phyloP scores from a whole-genome alignment of 257 asterid genomes.

The Primulina tabacum region DNA sequence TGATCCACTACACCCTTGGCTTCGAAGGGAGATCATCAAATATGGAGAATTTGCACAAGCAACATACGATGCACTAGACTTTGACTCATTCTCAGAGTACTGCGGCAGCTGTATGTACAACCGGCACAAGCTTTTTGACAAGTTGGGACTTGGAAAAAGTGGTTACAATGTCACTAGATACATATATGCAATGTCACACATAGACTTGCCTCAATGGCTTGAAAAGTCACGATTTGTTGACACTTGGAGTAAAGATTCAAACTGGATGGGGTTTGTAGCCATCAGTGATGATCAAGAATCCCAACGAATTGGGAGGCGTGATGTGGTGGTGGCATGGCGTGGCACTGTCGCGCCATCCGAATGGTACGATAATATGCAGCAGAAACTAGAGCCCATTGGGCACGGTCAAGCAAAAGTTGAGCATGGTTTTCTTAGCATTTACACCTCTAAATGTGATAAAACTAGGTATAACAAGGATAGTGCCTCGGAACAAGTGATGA shows the following conservation, averaged over 20 bases:
- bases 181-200: constrained; percentile 65
- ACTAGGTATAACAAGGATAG: constrained; percentile 69
- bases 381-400: constrained; percentile 55
- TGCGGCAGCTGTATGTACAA: constrained; percentile 68
- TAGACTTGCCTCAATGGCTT: constrained; percentile 66
- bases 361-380: constrained; percentile 77
- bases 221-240: constrained; percentile 46
- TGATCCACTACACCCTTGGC: constrained; percentile 66
- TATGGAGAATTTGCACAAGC: constrained; percentile 84
- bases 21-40: constrained; percentile 59
- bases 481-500: constrained; percentile 76
- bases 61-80: constrained; percentile 70
- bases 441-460: constrained; percentile 50
- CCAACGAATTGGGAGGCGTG: constrained; percentile 58
- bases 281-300: constrained; percentile 62
- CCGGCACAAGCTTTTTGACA: constrained; percentile 39
- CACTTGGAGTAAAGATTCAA: constrained; percentile 72
- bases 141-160: constrained; percentile 38
- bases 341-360: constrained; percentile 74
- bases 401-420: constrained; percentile 60
- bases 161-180: constrained; percentile 55
- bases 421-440: constrained; percentile 74
- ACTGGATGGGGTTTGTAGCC: constrained; percentile 80
- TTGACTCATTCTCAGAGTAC: constrained; percentile 57
- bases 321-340: constrained; percentile 74